Base-by-base conservation (phyloP, 257 asterid species). In the Forsythia viridissima region DNA sequence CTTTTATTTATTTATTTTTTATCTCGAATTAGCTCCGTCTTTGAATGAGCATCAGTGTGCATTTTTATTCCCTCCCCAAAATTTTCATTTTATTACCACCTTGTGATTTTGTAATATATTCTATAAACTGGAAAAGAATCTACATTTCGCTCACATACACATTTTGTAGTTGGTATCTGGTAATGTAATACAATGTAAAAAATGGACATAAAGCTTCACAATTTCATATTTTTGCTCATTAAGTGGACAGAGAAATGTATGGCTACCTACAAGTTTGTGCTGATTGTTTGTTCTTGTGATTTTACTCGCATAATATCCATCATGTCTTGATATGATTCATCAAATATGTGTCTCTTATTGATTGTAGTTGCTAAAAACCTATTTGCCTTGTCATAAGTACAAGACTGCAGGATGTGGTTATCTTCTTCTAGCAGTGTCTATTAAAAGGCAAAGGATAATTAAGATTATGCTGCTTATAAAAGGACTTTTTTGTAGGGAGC, bases 401-500 rank as follows among this genome's bases (percentile, higher is more conserved):
- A 40, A 55, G 38, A n/a, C 57, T 6, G 12, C 52, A 52, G 71
- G 13, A 39, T 42, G 8, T 43, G 63, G 20, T 73, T 30, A 46
- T 83, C 67, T 71, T 83, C 67, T 71, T 70, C 43, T 21, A 20
- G 68, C 55, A 43, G 52, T 75, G 74, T 68, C 74, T 76, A 24
- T 44, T 43, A 63, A 12, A 24, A 77, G 30, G 42, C 42, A 37
- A 6, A 6, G n/a, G 65, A 3, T 10, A 74, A 18, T 77, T 11
- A 11, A 68, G 55, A 61, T 7, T 10, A 34, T 40, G 7, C 9
- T 40, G 66, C 66, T 76, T 72, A 69, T 85, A 85, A 76, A 89
- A 93, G 94, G 76, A 90, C 37, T 72, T 76, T 74, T 70, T 59
- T 88, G 86, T 77, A 93, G 97, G 98, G 77, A 92, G 98, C 79